Percentiles rank a stretch among this genome's conserved stretches.
phyloP scores from a whole-genome alignment of 768 basidiomycete genomes.

The Leccinellum rugosiceps region DNA sequence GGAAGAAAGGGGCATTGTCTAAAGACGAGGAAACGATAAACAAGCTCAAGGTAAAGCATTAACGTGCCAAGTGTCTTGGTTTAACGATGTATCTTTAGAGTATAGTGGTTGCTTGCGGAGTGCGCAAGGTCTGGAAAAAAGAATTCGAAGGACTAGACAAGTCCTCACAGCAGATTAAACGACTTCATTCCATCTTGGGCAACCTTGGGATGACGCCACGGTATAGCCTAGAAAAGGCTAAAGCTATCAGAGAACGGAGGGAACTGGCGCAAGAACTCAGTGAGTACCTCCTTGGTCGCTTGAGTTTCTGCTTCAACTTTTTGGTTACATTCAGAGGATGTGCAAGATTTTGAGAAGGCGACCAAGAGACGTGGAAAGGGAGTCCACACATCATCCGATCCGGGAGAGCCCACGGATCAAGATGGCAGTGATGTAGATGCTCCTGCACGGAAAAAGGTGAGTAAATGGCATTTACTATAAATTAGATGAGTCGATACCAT shows the following conservation, averaged over 20 bases:
- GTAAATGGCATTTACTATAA: slow-evolving; percentile 4
- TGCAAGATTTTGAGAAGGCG: slow-evolving; percentile 62
- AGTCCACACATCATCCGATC: slow-evolving; percentile 6
- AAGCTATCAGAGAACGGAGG: slow-evolving; percentile 63
- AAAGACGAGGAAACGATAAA: slow-evolving; percentile 77
- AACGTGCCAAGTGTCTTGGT: neutral
- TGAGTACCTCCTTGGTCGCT: slow-evolving; percentile 33
- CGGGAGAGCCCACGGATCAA: slow-evolving; percentile 32
- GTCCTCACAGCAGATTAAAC: slow-evolving; percentile 60
- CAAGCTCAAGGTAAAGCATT: slow-evolving; percentile 56
- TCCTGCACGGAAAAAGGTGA: slow-evolving; percentile 44
- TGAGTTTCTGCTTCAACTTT: neutral
- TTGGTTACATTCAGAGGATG: slow-evolving; percentile 54
- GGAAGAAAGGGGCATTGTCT: slow-evolving; percentile 34
- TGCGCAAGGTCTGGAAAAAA: slow-evolving; percentile 74
- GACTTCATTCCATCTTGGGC: slow-evolving; percentile 58
- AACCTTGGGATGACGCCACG: slow-evolving; percentile 81
- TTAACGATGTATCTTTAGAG: slow-evolving; percentile 38
- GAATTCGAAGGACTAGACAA: slow-evolving; percentile 60
- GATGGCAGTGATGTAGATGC: slow-evolving; percentile 30
- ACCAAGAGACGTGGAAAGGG: slow-evolving; percentile 30
- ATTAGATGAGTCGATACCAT: neutral
- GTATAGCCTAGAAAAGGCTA: slow-evolving; percentile 78
- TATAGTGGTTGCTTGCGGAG: slow-evolving; percentile 69
- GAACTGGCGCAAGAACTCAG: slow-evolving; percentile 79